A percentile compares a stretch with the other conserved stretches of the same genome.
These are phyloP conservation scores for Metschnikowia continentalis DNA, from an alignment of 805 yeast genomes.

Conservation along the genomic window DNA sequence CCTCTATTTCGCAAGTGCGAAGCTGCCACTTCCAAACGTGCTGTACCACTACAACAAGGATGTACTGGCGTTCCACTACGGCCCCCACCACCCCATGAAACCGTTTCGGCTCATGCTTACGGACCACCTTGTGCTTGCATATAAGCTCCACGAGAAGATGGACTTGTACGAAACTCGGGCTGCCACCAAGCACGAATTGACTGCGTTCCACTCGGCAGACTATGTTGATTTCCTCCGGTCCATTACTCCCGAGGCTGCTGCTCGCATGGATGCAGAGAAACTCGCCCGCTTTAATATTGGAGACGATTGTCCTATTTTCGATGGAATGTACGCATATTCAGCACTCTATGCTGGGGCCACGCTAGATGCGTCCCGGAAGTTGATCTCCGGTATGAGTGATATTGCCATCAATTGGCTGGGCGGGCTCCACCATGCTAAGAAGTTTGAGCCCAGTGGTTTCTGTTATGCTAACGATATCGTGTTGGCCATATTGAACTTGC, in stretches of 20 bases:
- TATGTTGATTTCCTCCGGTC: slow-evolving; percentile 71
- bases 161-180: slow-evolving; percentile 80
- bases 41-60: slow-evolving; percentile 86
- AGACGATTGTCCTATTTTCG: slow-evolving; percentile 92
- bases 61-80: slow-evolving; percentile 80
- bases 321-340: slow-evolving; percentile 90
- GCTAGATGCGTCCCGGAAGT: slow-evolving; percentile 83
- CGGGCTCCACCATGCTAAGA: slow-evolving; percentile 95
- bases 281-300: slow-evolving; percentile 79
- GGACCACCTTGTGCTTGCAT: slow-evolving; percentile 81
- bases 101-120: slow-evolving; percentile 92
- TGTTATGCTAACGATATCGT: slow-evolving; percentile 95
- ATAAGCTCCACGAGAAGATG: slow-evolving; percentile 84
- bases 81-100: slow-evolving; percentile 96
- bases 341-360: slow-evolving; percentile 91
- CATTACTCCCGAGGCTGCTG: slow-evolving; percentile 70
- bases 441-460: slow-evolving; percentile 90
- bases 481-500: slow-evolving; percentile 74
- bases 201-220: slow-evolving; percentile 83
- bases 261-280: slow-evolving; percentile 52
- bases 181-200: slow-evolving; percentile 77
- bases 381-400: slow-evolving; percentile 82
- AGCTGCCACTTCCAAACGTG: slow-evolving; percentile 37
- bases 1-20: background rate
- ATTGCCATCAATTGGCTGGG: slow-evolving; percentile 97